phyloP scores from a whole-genome alignment of 2,329 filamentous ascomycete species.

The Stagonosporopsis tanaceti region DNA sequence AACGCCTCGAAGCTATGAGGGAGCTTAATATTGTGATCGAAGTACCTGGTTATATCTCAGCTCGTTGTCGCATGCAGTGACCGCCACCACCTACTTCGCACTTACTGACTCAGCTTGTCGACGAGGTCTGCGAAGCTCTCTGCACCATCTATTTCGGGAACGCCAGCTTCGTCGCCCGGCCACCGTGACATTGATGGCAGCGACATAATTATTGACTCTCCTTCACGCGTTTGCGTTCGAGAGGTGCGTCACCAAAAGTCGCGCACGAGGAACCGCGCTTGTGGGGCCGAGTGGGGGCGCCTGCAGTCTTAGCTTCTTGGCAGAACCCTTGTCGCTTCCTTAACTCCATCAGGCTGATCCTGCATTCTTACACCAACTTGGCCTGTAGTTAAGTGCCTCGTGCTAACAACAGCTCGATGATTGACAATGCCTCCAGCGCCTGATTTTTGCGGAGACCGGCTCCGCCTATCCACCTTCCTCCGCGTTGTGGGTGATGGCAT shows the following conservation, averaged over 20 bases:
- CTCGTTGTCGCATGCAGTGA: slow-evolving; percentile 20
- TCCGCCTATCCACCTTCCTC: slow-evolving; percentile 39
- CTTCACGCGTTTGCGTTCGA: slow-evolving; percentile 10
- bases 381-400: not conserved
- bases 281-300: slow-evolving; percentile 7
- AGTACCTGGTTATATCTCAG: slow-evolving; percentile 44
- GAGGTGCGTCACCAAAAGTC: slow-evolving; percentile 14
- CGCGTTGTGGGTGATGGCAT: slow-evolving; percentile 31
- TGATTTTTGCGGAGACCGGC: slow-evolving; percentile 34
- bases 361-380: not conserved
- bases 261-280: slow-evolving; percentile 16
- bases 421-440: slow-evolving; percentile 31
- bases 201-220: slow-evolving; percentile 32
- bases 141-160: slow-evolving; percentile 65
- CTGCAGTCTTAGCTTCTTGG: slow-evolving; percentile 28
- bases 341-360: not conserved
- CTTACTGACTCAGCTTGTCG: slow-evolving; percentile 66
- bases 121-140: slow-evolving; percentile 71
- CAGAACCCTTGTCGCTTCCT: slow-evolving; percentile 8
- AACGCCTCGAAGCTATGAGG: slow-evolving; percentile 79
- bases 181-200: slow-evolving; percentile 39
- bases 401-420: not conserved
- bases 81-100: slow-evolving; percentile 4
- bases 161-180: slow-evolving; percentile 42
- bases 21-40: slow-evolving; percentile 66